Conservation (phyloP, 148 eudicot genomes). For the Cornus florida region DNA sequence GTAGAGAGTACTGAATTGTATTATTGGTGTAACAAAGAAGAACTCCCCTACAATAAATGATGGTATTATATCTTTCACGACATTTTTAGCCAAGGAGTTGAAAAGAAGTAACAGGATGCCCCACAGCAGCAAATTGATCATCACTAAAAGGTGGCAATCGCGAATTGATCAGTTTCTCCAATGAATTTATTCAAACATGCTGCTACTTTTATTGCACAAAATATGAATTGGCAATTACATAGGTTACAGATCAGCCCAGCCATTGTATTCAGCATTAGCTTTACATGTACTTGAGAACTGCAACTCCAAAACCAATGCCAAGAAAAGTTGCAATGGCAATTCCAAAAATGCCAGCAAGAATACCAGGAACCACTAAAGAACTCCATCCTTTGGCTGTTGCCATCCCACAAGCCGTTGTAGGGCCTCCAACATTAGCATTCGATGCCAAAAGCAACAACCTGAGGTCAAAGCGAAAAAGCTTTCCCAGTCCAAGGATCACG, state of each 20-base stretch:
- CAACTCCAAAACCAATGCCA: constrained; percentile 69
- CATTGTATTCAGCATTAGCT: not conserved
- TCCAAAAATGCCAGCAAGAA: constrained; percentile 93
- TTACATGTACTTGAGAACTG: constrained; percentile 66
- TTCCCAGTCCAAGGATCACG: constrained; percentile 77
- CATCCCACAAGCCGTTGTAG: constrained; percentile 99
- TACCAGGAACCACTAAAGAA: constrained; percentile 79
- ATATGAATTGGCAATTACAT: not conserved
- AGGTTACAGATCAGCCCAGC: no score
- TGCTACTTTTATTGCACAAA: not conserved
- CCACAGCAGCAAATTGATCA: no score
- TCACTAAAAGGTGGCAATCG: no score
- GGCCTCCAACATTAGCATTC: constrained; percentile 93
- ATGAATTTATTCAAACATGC: not conserved
- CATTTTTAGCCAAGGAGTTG: no score
- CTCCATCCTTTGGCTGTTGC: constrained; percentile 94
- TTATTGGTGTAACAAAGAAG: no score
- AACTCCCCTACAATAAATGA: no score
- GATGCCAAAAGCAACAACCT: constrained; percentile 76
- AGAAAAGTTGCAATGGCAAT: constrained; percentile 87
- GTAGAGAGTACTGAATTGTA: no score
- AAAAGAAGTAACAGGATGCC: no score
- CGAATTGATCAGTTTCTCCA: no score
- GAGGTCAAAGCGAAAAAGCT: constrained; percentile 55
- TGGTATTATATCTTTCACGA: no score